These are phyloP conservation scores for Sporothrix brasiliensis DNA, from an alignment of 2,329 filamentous ascomycete genomes.

Conservation along the genomic window DNA sequence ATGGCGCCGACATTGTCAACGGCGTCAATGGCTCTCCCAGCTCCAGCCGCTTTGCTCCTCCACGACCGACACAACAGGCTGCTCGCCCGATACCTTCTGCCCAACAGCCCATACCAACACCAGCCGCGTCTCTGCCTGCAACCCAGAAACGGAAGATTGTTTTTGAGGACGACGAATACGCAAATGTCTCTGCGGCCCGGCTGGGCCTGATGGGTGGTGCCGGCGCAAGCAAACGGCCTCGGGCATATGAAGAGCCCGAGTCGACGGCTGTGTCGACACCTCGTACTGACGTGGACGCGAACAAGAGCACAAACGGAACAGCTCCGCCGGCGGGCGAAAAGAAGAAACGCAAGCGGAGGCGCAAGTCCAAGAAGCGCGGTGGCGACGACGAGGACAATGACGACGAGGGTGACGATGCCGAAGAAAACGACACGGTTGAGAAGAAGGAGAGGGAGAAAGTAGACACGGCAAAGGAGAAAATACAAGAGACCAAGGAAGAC, in stretches of 20 bases:
- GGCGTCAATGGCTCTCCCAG: neutral
- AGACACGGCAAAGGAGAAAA: neutral
- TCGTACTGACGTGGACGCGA: neutral
- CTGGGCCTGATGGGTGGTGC: conserved; percentile 15
- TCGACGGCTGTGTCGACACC: neutral
- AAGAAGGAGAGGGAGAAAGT: neutral
- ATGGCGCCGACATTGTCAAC: neutral
- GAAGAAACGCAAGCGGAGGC: conserved; percentile 33
- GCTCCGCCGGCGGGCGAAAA: conserved; percentile 28
- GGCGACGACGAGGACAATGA: conserved; percentile 22
- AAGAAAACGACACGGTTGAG: neutral
- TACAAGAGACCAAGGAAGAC: neutral
- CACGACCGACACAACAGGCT: neutral
- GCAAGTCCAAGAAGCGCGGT: conserved; percentile 33
- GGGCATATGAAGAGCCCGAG: conserved; percentile 3
- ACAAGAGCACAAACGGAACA: neutral
- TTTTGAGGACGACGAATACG: conserved; percentile 37
- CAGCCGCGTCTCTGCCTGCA: conserved; percentile 11
- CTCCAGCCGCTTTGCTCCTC: conserved; percentile 2
- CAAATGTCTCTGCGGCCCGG: conserved; percentile 22
- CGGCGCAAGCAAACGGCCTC: conserved; percentile 26
- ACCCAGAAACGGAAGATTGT: conserved; percentile 37
- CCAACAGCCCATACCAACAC: conserved; percentile 28
- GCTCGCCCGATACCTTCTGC: neutral
- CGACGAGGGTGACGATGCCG: neutral